Evolutionary conservation across 108 stramenopile species (phyloP), one percentile per base, ranked within the genome.

Genomic region (Skeletonema tropicum): DNA sequence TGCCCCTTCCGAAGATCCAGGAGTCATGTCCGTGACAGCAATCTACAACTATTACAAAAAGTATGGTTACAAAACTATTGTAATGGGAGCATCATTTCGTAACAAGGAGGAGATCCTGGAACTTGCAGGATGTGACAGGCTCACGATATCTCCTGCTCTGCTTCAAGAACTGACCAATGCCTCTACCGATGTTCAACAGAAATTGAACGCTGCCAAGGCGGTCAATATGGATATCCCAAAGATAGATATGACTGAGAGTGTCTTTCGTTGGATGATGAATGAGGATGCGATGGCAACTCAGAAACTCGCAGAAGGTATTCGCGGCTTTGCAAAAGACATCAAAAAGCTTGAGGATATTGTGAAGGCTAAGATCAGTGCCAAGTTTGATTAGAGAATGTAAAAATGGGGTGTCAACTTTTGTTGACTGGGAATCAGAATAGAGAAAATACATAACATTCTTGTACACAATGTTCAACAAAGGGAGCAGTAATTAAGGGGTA

Each of bases 11-110:
- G 97, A 97, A 45, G 99, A 99, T 83, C 98, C 98, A 11, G 99
- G 99, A 60, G 98, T 98, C 42, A 30, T 85, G n/a, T 87, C 84
- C n/a, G 98, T 99, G 9, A 87, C 87, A 17, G 74, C 89, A 38
- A 99, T 99, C 75, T 99, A 97, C 90, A 95, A 96, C 66, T 99
- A 99, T 82, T 99, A 94, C 98, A 99, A 99, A 77, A 97, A 96
- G 84, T 87, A 83, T 79, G 97, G 94, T 55, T 87, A 92, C 78
- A 90, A 96, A 73, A 99, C 99, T 19, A 98, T 99, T 74, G 97
- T 98, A 46, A 99, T 99, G 99, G 98, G 98, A 14, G 99, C 99
- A 13, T 92, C 90, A 46, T 99, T 99, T 80, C 93, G 99, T 23
- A 93, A 95, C 66, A 74, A 85, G 63, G 87, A 87, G n/a, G 93